Evolutionary conservation across 1,284 basidiomycete genomes (phyloP).

Genomic region (Fomes fomentarius): DNA sequence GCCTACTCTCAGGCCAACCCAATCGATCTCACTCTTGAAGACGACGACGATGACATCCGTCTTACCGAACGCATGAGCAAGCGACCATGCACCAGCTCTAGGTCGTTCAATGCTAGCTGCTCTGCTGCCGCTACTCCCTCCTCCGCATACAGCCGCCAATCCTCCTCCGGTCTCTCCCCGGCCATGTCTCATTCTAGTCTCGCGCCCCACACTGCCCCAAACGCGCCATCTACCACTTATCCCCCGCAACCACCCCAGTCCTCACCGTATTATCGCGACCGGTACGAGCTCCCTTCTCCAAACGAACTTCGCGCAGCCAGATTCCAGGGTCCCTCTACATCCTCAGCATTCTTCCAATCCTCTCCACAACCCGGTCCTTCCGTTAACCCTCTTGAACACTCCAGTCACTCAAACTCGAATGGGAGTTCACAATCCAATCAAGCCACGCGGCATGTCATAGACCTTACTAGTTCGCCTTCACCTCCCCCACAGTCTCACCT

Average conservation of each 20-base stretch:
- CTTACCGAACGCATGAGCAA: constrained; percentile 30
- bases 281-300: constrained; percentile 17
- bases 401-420: neutral
- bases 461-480: constrained; percentile 76
- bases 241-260: constrained; percentile 8
- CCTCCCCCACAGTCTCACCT: constrained; percentile 52
- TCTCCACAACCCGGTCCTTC: constrained; percentile 22
- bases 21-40: constrained; percentile 39
- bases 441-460: constrained; percentile 59
- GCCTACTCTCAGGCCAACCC: constrained; percentile 31
- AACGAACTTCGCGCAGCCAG: constrained; percentile 24
- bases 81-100: constrained; percentile 25
- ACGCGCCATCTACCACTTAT: constrained; percentile 6
- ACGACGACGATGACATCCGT: constrained; percentile 32
- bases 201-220: constrained; percentile 12
- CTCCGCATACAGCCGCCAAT: constrained; percentile 24
- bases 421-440: constrained; percentile 8
- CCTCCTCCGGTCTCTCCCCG: constrained; percentile 35
- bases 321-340: constrained; percentile 34
- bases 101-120: constrained; percentile 31
- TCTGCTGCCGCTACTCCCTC: constrained; percentile 9
- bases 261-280: constrained; percentile 7
- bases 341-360: constrained; percentile 37
- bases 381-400: constrained; percentile 18
- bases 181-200: constrained; percentile 34